Base-by-base conservation (phyloP, 495 filamentous ascomycete genomes). In the Chaetomidium leptoderma region DNA sequence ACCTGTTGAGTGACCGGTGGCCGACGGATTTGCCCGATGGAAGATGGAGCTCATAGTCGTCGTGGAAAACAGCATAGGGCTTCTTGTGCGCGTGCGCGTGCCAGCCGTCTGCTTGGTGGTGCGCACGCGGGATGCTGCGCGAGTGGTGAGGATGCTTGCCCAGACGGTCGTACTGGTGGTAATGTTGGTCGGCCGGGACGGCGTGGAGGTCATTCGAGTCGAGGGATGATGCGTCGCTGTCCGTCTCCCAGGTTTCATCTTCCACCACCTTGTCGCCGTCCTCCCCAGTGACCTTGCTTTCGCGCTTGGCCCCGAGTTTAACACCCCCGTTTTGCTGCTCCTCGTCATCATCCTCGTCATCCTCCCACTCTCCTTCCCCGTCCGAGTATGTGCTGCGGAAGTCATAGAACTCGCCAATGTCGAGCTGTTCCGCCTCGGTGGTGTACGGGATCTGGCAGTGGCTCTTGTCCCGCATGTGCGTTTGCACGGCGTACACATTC, bases 381-480 rank as follows among this genome's bases (percentile, higher is more conserved):
- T 97, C 93, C 0, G 90, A 91, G 70, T 99, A 99, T 4, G 93
- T 95, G 72, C 86, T 86, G 53, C 87, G 79, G 82, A 99, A 99
- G 70, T 99, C 95, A 74, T 97, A 99, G 74, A 89, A 97, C 44
- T 97, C 88, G n/a, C 93, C 95, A 58, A 99, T 86, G 53, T 95
- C 91, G 17, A 99, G 78, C 73, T 96, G 90, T 66, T 99, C 91
- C 33, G 87, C 87, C 66, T 96, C 89, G 0, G 83, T 85, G 43
- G 87, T 86, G 70, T 95, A 99, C 1, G 89, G 91, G 60, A 99
- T 92, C 82, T 89, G 95, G 77, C 91, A 97, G 72, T 99, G 93
- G 9, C 89, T 85, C 72, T 91, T 92, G 70, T 99, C 93, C 33
- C 87, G 86, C 93, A 99, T 99, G 70, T 99, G 93, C 0, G 90